phyloP scores from a whole-genome alignment of 1,139 yeast genomes.

The Suhomyces ambrosiae region DNA sequence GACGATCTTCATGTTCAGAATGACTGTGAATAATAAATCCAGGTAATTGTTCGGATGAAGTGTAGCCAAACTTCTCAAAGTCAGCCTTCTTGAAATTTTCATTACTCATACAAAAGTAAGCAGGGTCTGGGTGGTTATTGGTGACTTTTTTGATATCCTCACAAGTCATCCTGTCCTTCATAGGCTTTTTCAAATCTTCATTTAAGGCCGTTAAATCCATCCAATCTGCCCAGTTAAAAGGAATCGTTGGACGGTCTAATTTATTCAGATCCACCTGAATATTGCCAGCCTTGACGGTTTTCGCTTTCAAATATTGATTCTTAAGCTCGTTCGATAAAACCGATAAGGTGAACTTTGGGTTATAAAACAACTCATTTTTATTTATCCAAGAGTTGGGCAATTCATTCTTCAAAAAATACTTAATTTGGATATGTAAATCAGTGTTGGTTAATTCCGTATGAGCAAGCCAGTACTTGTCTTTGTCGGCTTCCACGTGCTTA shows the following conservation, averaged over 20 bases:
- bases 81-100: slow-evolving; percentile 11
- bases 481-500: slow-evolving; percentile 12
- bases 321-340: slow-evolving; percentile 19
- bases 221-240: slow-evolving; percentile 28
- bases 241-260: slow-evolving; percentile 11
- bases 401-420: slow-evolving; percentile 20
- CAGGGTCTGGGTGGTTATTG: slow-evolving; percentile 17
- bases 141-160: slow-evolving; percentile 18
- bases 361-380: slow-evolving; percentile 16
- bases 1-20: slow-evolving; percentile 21
- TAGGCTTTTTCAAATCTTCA: slow-evolving; percentile 13
- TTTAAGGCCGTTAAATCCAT: slow-evolving; percentile 17
- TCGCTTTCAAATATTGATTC: slow-evolving; percentile 15
- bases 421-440: slow-evolving; percentile 8
- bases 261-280: slow-evolving; percentile 4
- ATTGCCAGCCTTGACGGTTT: slow-evolving; percentile 2
- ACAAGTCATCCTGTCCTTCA: slow-evolving; percentile 14
- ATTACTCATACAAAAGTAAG: slow-evolving; percentile 19
- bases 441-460: slow-evolving; percentile 15
- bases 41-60: slow-evolving; percentile 18
- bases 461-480: slow-evolving; percentile 19
- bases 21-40: slow-evolving; percentile 23
- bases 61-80: slow-evolving; percentile 16
- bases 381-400: slow-evolving; percentile 21
- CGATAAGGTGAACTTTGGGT: slow-evolving; percentile 22